Conservation (phyloP, 768 basidiomycete genomes). For the Tulasnella sp. region DNA sequence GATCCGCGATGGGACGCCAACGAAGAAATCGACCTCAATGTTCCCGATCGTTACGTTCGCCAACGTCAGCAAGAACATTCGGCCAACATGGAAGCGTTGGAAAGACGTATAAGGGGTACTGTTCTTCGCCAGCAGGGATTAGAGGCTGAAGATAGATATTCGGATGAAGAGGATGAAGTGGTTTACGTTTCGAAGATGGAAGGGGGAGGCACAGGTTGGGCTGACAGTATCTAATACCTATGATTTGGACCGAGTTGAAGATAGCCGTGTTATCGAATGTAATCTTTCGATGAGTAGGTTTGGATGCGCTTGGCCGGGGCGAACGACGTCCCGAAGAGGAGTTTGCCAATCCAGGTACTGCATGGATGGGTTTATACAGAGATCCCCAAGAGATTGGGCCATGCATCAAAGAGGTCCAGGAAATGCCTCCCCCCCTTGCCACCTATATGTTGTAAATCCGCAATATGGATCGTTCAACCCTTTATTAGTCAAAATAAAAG, state of each 20-base stretch:
- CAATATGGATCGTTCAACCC: too few species aligned
- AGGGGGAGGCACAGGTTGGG: neutral
- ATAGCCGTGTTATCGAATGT: too few species aligned
- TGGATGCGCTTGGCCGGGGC: too few species aligned
- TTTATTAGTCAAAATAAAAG: too few species aligned
- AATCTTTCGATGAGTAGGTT: too few species aligned
- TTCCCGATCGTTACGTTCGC: neutral
- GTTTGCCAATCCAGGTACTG: too few species aligned
- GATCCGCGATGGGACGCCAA: slow-evolving; percentile 7
- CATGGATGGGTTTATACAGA: too few species aligned
- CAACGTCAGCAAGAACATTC: neutral
- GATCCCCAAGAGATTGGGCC: too few species aligned
- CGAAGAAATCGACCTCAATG: neutral
- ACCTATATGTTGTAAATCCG: too few species aligned
- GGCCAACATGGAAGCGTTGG: neutral
- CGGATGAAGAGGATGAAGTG: neutral
- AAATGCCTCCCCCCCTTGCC: too few species aligned
- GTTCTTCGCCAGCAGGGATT: neutral
- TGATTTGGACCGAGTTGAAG: neutral
- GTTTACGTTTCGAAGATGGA: neutral
- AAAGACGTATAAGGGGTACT: neutral
- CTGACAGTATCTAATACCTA: neutral
- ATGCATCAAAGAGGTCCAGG: too few species aligned
- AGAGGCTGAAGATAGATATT: neutral
- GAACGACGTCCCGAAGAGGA: too few species aligned